Evolutionary conservation across 2,329 filamentous ascomycete species (phyloP), one percentile per base, ranked within the genome.

Genomic region (Botryotinia narcissicola): DNA sequence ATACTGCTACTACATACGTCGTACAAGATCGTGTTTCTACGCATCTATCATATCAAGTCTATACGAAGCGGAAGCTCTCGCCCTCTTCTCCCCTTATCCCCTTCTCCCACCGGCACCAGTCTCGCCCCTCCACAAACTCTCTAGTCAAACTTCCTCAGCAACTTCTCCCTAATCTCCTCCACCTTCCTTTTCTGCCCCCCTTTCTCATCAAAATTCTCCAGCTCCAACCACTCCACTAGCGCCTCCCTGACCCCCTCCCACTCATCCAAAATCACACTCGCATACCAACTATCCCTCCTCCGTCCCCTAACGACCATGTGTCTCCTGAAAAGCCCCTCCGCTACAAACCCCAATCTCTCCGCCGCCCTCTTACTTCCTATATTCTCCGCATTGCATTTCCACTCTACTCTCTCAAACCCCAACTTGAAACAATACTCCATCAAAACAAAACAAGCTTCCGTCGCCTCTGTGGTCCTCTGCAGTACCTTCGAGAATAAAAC

Each of bases 361-460:
- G 90, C 90, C 0, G 90, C 89, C 6, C 84, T 81, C 22, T 84
- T 81, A 62, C 87, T 90, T 0, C 85, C 82, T 51, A 77, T 82
- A 78, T 92, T 92, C 18, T 89, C 81, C 25, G 83, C 76, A 78
- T 91, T 85, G 71, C 87, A 89, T 77, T 91, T 92, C 89, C 90
- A 92, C 79, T 91, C 89, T 6, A 90, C 85, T 12, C 90, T 83
- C 5, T 85, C 80, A 78, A 88, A 90, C 0, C 86, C 84, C 35
- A 91, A 78, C 3, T 87, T 85, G 76, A 91, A 88, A 0, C 85
- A 84, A 72, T 88, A 83, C 54, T 82, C 82, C 61, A 87, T 83
- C n/a, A 90, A 79, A 1, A 91, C 81, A 74, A 87, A 90, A 74
- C 87, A 83, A 0, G 85, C 84, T 78, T 91, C 90, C 0, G 89